Percentiles rank a stretch among this genome's conserved stretches.
These are phyloP conservation scores for Phyllachora maydis DNA, from an alignment of 2,329 filamentous ascomycete species.

Conservation along the genomic window DNA sequence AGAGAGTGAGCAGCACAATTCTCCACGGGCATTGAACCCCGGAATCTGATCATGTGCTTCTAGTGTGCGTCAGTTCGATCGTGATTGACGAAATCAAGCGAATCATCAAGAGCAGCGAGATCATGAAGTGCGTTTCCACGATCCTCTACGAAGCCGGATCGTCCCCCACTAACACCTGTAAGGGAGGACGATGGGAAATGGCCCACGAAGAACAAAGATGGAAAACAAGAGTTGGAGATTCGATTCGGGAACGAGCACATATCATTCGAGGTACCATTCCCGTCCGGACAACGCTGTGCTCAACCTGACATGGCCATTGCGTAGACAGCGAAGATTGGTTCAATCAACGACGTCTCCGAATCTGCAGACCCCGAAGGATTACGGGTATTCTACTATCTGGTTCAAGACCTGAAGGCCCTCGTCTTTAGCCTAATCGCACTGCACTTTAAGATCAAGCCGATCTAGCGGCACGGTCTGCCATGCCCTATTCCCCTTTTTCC, in stretches of 20 bases:
- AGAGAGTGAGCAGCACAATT: conserved; percentile 56
- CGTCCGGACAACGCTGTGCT: neutral
- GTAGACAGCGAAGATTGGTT: conserved; percentile 95
- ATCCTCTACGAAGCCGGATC: conserved; percentile 7
- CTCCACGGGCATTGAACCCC: conserved; percentile 1
- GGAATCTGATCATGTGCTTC: neutral
- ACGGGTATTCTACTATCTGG: conserved; percentile 94
- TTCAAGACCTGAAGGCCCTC: conserved; percentile 89
- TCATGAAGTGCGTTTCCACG: conserved; percentile 57
- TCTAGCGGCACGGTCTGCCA: conserved; percentile 21
- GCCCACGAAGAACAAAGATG: conserved; percentile 99
- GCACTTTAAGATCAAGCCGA: conserved; percentile 90
- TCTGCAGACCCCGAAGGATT: conserved; percentile 90
- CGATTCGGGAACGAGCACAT: conserved; percentile 88
- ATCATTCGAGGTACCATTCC: conserved; percentile 63
- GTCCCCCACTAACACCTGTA: too few species aligned
- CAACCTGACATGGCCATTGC: conserved; percentile 4
- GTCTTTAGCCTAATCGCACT: conserved; percentile 92
- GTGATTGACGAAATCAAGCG: conserved; percentile 89
- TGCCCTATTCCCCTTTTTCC: too few species aligned
- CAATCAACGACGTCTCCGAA: conserved; percentile 87
- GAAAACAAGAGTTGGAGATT: conserved; percentile 90
- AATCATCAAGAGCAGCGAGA: conserved; percentile 93
- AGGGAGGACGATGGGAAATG: conserved; percentile 97
- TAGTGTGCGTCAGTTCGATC: conserved; percentile 92